Evolutionary conservation across 352 stramenopile genomes (phyloP).

Genomic region (Phytophthora sp.): DNA sequence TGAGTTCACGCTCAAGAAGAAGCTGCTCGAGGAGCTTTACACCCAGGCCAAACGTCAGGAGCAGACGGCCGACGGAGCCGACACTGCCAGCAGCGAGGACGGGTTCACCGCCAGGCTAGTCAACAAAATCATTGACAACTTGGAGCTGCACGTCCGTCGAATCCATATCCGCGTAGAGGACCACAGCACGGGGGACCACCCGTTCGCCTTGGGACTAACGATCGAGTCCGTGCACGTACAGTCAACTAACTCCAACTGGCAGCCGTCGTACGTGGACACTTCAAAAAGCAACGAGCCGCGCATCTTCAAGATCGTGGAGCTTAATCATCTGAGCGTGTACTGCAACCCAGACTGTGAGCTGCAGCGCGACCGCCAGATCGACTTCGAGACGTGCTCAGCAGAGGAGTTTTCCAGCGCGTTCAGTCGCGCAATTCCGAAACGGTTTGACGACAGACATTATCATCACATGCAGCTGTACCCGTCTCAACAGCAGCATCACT

Average conservation of each 20-base stretch:
- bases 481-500: constrained; percentile 79
- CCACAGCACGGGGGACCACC: constrained; percentile 75
- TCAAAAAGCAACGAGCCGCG: constrained; percentile 82
- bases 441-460: constrained; percentile 73
- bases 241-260: constrained; percentile 90
- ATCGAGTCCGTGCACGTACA: constrained; percentile 86
- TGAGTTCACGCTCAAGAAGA: constrained; percentile 86
- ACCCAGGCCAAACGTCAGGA: constrained; percentile 67
- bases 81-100: constrained; percentile 39
- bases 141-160: constrained; percentile 87
- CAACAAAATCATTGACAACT: constrained; percentile 92
- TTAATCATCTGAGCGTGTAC: constrained; percentile 90
- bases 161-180: constrained; percentile 89
- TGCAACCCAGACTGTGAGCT: constrained; percentile 83
- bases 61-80: constrained; percentile 30
- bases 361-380: constrained; percentile 52
- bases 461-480: constrained; percentile 79
- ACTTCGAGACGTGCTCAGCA: constrained; percentile 75
- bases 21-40: constrained; percentile 84
- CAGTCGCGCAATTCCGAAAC: constrained; percentile 81
- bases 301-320: constrained; percentile 90
- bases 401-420: constrained; percentile 84
- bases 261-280: constrained; percentile 83
- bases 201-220: constrained; percentile 82
- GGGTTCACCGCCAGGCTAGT: constrained; percentile 78